Percentiles rank a stretch among this genome's conserved stretches.
Evolutionary conservation across 176 grass and related monocot species (phyloP).

Genomic region (Tuctoria greenei): DNA sequence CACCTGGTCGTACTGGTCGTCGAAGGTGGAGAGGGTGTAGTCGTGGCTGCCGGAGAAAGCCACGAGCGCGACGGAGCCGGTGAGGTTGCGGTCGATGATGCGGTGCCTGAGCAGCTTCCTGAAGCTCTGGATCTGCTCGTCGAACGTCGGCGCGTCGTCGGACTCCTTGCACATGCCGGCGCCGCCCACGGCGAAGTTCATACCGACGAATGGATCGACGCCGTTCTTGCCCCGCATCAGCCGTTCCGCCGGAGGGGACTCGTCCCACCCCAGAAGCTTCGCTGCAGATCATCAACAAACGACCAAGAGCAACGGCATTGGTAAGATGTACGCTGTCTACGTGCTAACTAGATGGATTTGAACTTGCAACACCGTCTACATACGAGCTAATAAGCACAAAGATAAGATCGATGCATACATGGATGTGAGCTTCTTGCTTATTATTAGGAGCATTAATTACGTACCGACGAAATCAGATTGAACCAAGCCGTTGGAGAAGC

Average conservation of each 20-base stretch:
- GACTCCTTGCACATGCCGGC: slow-evolving; percentile 29
- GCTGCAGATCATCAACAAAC: slow-evolving; percentile 15
- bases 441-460: no score
- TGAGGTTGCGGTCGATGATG: slow-evolving; percentile 22
- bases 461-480: slow-evolving; percentile 40
- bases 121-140: slow-evolving; percentile 21
- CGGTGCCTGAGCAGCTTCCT: slow-evolving; percentile 10
- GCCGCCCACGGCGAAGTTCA: slow-evolving; percentile 71
- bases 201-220: slow-evolving; percentile 36
- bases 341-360: no score
- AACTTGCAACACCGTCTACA: no score
- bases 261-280: not conserved
- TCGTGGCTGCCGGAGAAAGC: slow-evolving; percentile 40
- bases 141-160: slow-evolving; percentile 3
- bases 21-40: not conserved
- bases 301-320: no score
- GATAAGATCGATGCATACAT: no score
- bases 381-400: no score
- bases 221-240: not conserved
- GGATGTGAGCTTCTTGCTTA: no score
- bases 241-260: slow-evolving; percentile 30
- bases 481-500: slow-evolving; percentile 41
- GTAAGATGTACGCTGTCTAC: no score
- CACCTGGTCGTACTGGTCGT: not conserved
- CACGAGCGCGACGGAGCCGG: slow-evolving; percentile 34